Conservation (phyloP, 2,329 filamentous ascomycete genomes). For the Pseudogymnoascus sp. region DNA sequence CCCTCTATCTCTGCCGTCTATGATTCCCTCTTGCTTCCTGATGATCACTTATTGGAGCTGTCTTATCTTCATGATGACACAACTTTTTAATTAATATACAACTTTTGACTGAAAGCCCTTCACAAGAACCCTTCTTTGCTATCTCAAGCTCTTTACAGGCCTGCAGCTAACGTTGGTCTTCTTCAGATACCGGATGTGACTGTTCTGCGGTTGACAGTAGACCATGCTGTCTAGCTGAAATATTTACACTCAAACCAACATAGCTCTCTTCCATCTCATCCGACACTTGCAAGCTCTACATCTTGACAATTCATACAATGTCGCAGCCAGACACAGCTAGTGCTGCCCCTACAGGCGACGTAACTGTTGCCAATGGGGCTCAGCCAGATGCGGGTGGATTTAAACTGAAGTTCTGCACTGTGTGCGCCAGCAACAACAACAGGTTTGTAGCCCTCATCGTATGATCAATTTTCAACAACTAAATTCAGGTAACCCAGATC, state of each 20-base stretch:
- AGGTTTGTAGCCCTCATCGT: constrained; percentile 47
- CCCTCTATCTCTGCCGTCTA: background rate
- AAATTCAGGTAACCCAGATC: constrained; percentile 46
- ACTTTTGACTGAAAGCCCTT: constrained; percentile 19
- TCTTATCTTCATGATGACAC: constrained; percentile 29
- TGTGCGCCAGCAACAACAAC: constrained; percentile 98
- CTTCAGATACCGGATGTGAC: constrained; percentile 1
- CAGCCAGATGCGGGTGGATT: constrained; percentile 42
- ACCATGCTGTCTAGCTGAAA: constrained; percentile 5
- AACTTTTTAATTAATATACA: constrained; percentile 24
- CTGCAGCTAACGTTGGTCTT: constrained; percentile 7
- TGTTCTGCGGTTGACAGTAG: constrained; percentile 6
- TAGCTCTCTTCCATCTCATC: background rate
- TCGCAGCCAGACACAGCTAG: constrained; percentile 14
- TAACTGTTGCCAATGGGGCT: constrained; percentile 18
- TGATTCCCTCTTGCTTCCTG: background rate
- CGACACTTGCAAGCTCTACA: background rate
- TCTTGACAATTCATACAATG: background rate
- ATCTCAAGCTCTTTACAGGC: background rate
- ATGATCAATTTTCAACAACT: constrained; percentile 10
- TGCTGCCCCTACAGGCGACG: constrained; percentile 13
- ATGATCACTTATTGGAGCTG: constrained; percentile 33
- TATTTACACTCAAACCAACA: background rate
- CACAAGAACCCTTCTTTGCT: background rate
- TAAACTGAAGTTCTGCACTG: constrained; percentile 94